A percentile compares a stretch with the other conserved stretches of the same genome.
phyloP scores from a whole-genome alignment of 371 early-diverging fungal species.

The Mortierella sp. region DNA sequence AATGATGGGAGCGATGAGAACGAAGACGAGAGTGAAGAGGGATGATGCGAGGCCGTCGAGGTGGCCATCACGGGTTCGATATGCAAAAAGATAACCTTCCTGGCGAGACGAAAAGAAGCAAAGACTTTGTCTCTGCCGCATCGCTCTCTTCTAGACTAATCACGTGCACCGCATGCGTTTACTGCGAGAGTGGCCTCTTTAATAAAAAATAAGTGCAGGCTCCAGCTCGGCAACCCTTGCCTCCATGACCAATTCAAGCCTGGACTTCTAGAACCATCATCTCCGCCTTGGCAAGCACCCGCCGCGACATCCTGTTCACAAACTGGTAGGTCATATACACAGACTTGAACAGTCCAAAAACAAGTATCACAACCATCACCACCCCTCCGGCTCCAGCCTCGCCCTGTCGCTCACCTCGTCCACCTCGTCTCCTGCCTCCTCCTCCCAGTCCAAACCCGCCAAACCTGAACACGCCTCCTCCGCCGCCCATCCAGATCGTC shows the following conservation, averaged over 20 bases:
- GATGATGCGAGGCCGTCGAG: not conserved
- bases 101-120: too few species aligned
- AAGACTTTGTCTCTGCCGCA: too few species aligned
- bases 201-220: too few species aligned
- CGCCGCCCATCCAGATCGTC: conserved; percentile 55
- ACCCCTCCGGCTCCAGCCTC: conserved; percentile 42
- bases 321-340: conserved; percentile 51
- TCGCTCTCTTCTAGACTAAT: not conserved
- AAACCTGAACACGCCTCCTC: conserved; percentile 50
- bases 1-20: not conserved
- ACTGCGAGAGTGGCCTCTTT: too few species aligned
- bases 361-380: conserved; percentile 39
- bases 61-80: not conserved
- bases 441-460: conserved; percentile 52
- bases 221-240: not conserved
- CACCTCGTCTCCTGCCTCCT: conserved; percentile 42
- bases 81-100: too few species aligned
- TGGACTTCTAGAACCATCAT: conserved; percentile 51
- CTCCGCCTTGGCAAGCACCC: conserved; percentile 48
- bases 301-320: conserved; percentile 38
- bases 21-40: not conserved
- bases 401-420: conserved; percentile 38
- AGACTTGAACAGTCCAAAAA: conserved; percentile 56
- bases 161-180: not conserved
- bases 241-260: not conserved